Conservation (phyloP, 2,329 filamentous ascomycete genomes). For the Simplicillium aogashimaense region DNA sequence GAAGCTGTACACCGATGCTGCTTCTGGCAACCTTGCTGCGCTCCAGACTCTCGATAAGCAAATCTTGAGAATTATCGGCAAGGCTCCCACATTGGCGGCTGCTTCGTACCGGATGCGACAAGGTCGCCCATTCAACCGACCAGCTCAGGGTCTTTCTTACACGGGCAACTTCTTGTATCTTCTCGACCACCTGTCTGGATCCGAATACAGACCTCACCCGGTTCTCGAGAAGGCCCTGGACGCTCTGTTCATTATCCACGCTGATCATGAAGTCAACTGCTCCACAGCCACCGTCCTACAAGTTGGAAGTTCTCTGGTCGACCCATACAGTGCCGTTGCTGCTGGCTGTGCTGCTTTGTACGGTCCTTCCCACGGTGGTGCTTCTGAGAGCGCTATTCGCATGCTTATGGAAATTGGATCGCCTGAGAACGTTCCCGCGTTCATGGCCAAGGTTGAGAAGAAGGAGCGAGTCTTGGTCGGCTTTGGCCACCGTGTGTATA, state of each 20-base stretch:
- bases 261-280: conserved; percentile 50
- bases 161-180: conserved; percentile 46
- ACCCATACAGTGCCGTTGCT: conserved; percentile 43
- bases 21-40: conserved; percentile 27
- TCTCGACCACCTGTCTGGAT: conserved; percentile 37
- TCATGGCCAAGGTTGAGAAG: conserved; percentile 39
- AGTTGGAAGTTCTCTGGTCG: conserved; percentile 44
- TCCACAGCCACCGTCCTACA: conserved; percentile 46
- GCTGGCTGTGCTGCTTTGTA: conserved; percentile 43
- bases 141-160: conserved; percentile 36
- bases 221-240: conserved; percentile 40
- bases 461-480: conserved; percentile 42
- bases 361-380: conserved; percentile 49
- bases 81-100: conserved; percentile 39
- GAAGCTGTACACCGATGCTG: conserved; percentile 37
- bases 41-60: conserved; percentile 38
- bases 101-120: conserved; percentile 42
- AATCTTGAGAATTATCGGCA: conserved; percentile 40
- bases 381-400: conserved; percentile 45
- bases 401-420: conserved; percentile 41
- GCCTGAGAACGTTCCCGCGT: conserved; percentile 37
- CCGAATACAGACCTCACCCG: conserved; percentile 36
- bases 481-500: conserved; percentile 45
- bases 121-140: conserved; percentile 39
- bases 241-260: conserved; percentile 43